phyloP scores from a whole-genome alignment of 2,329 filamentous ascomycete species.

The Arthrobotrys conoides region DNA sequence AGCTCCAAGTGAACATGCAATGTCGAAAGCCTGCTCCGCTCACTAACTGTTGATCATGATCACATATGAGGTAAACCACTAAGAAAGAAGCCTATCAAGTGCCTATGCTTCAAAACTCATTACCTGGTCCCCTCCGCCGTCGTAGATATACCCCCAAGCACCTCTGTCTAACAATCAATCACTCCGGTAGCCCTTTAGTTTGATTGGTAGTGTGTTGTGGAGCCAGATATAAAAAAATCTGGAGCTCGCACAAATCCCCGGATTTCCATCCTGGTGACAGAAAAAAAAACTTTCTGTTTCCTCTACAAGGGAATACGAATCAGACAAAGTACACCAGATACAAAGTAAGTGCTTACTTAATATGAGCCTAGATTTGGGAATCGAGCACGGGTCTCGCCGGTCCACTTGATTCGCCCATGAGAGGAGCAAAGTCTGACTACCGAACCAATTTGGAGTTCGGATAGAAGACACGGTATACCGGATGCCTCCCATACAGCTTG shows the following conservation, averaged over 20 bases:
- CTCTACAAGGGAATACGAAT: constrained; percentile 1
- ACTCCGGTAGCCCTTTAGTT: background rate
- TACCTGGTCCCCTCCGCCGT: too few relatives aligned
- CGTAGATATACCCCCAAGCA: too few relatives aligned
- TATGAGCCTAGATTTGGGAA: constrained; percentile 38
- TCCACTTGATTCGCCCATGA: constrained; percentile 14
- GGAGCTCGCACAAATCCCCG: background rate
- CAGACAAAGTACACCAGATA: constrained; percentile 12
- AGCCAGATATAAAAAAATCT: constrained; percentile 7
- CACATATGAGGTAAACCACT: too few relatives aligned
- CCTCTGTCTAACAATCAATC: too few relatives aligned
- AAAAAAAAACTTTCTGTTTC: constrained; percentile 2
- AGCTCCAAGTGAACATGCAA: too few relatives aligned
- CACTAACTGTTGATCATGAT: too few relatives aligned
- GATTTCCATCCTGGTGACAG: background rate
- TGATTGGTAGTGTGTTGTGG: constrained; percentile 5
- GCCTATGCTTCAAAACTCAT: too few relatives aligned
- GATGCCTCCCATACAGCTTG: constrained; percentile 19
- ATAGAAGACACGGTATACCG: constrained; percentile 26
- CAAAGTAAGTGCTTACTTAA: too few relatives aligned
- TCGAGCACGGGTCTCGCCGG: constrained; percentile 46
- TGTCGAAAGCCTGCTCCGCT: too few relatives aligned
- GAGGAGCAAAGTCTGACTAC: constrained; percentile 40
- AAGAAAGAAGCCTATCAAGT: too few relatives aligned
- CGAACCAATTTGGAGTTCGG: constrained; percentile 45